Base-by-base conservation (phyloP, 2,329 filamentous ascomycete genomes). In the Aspergillus unguis region DNA sequence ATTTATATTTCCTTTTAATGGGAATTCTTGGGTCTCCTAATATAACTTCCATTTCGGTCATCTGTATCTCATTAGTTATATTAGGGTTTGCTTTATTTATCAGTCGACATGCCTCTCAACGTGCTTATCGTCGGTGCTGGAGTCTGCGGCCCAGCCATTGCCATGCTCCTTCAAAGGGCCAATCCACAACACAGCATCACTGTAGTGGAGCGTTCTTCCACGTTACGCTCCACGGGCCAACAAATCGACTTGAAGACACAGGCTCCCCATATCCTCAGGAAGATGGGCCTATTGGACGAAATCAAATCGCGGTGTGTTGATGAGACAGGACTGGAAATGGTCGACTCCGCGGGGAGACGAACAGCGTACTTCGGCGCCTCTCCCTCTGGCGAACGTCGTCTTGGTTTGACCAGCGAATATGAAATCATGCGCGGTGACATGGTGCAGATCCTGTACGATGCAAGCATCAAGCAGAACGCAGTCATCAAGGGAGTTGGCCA, bases 181-280 rank as follows among this genome's bases (percentile, higher is more conserved):
- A 8, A 10, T 4, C 17, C 17, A 17, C 17, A 17, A 17, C 37
- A 47, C 31, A 26, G 5, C 11, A 25, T 52, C 31, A 52, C 50
- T 2, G 50, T 52, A 0, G 9, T 52, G 9, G 50, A 52, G n/a
- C 44, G 44, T 1, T 31, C 33, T 2, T 27, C 44, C 6, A 4
- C 23, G 5, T 40, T 52, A 0, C 50, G 50, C 10, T 10, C 37
- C 8, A 37, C 31, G 1, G 50, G 50, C 2, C 40, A 44, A 1
- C 44, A 52, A 32, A 7, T 52, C 17, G 50, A 52, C 33, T 32
- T 85, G 0, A 76, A 80, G 2, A 77, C 74, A 6, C 71, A 75
- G 9, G 81, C 78, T 0, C 72, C 84, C 41, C 69, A 79, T 7
- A 76, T 82, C 6, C 61, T 84, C 17, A 75, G 71, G 53, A 71